These are phyloP conservation scores for Achaetomiella virescens DNA, from an alignment of 495 filamentous ascomycete genomes.

Conservation along the genomic window DNA sequence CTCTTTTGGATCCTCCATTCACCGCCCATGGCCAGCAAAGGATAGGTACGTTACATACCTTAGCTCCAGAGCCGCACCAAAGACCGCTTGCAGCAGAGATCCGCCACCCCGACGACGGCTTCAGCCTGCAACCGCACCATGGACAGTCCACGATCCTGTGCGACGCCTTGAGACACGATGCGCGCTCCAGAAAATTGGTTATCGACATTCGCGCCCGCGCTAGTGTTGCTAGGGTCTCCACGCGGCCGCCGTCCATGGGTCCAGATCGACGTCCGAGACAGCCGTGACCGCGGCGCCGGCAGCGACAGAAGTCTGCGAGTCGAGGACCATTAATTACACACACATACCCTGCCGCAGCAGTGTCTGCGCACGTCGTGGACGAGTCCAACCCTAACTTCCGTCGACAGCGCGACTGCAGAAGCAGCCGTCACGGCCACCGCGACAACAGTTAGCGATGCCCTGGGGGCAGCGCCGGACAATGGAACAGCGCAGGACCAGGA, in stretches of 20 bases:
- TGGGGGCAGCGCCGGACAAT: conserved; percentile 11
- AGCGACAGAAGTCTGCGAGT: conserved; percentile 46
- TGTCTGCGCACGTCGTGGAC: conserved; percentile 53
- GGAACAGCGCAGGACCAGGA: conserved; percentile 15
- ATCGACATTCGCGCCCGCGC: conserved; percentile 11
- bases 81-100: too few species aligned
- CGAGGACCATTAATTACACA: conserved; percentile 70
- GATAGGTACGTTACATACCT: too few species aligned
- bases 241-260: conserved; percentile 15
- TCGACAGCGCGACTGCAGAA: conserved; percentile 9
- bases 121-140: conserved; percentile 16
- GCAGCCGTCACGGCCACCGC: not conserved
- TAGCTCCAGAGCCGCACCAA: too few species aligned
- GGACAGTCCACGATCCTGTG: conserved; percentile 15
- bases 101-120: not conserved
- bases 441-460: conserved; percentile 4
- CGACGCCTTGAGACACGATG: conserved; percentile 22
- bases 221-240: conserved; percentile 25
- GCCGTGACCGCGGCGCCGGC: conserved; percentile 11
- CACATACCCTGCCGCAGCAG: conserved; percentile 70
- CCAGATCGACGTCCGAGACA: conserved; percentile 13
- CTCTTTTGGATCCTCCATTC: too few species aligned
- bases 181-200: conserved; percentile 10
- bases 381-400: conserved; percentile 16
- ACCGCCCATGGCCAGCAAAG: too few species aligned